Percentiles rank a stretch among this genome's conserved stretches.
These are phyloP conservation scores for Beauveria asiatica DNA, from an alignment of 2,329 filamentous ascomycete species.

Conservation along the genomic window DNA sequence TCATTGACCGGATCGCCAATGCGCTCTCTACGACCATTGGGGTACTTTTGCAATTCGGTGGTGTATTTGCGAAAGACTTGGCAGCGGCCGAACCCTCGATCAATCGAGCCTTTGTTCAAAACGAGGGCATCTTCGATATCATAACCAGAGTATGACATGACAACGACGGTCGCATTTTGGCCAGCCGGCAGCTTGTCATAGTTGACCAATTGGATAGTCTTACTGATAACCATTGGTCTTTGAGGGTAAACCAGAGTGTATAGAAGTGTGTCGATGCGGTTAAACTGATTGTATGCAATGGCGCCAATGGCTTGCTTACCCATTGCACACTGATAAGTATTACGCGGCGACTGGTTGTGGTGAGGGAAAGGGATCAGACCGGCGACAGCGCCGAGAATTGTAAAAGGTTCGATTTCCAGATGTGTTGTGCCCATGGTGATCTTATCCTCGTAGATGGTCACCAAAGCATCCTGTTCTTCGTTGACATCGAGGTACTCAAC, in stretches of 20 bases:
- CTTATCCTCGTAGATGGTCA: constrained; percentile 80
- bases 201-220: constrained; percentile 92
- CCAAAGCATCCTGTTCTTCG: constrained; percentile 93
- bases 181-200: constrained; percentile 96
- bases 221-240: constrained; percentile 92
- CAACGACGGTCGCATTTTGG: constrained; percentile 93
- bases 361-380: constrained; percentile 96
- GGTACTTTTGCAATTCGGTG: constrained; percentile 78
- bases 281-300: constrained; percentile 97
- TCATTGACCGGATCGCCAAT: constrained; percentile 49
- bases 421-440: constrained; percentile 82
- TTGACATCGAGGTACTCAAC: constrained; percentile 98
- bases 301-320: constrained; percentile 99
- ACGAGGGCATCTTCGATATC: constrained; percentile 98
- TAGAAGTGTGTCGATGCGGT: constrained; percentile 88
- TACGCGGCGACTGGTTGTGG: constrained; percentile 96
- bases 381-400: constrained; percentile 87
- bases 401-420: constrained; percentile 96
- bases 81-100: constrained; percentile 90
- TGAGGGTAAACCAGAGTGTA: constrained; percentile 98
- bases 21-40: constrained; percentile 66
- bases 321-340: constrained; percentile 99
- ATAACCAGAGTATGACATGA: constrained; percentile 99
- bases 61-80: constrained; percentile 97
- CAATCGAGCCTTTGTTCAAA: constrained; percentile 89